Base-by-base conservation (phyloP, 2,329 filamentous ascomycete genomes). In the Pseudocercospora pini-densiflorae region DNA sequence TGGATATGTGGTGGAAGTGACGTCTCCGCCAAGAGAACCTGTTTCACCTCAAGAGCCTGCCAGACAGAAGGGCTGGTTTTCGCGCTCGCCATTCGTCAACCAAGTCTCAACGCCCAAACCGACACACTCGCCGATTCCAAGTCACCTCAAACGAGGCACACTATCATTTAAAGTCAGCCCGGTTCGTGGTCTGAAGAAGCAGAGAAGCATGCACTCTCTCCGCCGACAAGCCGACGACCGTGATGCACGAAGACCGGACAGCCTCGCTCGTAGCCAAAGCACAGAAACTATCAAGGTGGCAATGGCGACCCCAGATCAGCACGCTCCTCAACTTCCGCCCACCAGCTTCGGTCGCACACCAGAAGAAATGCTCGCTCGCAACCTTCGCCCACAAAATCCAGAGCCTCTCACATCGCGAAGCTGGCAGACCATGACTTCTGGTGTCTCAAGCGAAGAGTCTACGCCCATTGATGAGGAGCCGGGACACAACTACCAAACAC, bases 211-310 rank as follows among this genome's bases (percentile, higher is more conserved):
- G 65, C 72, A 74, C 64, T 75, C 76, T 14, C 75, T 77, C 21
- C 73, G 75, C 10, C 69, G 72, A 2, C 71, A 75, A 55, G 73
- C 73, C 24, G 53, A 40, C 8, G 65, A 66, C 33, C 66, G 66
- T 36, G 66, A 58, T 8, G 53, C 23, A 16, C 64, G 61, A 40
- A 61, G 66, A 47, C 63, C 68, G 12, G 68, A 70, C 9, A 43
- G 33, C 7, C 51, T 66, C 36, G 73, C 64, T 51, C 68, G 79
- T 24, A 77, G 69, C 31, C 77, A 71, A 14, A 81, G 79, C 63
- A 77, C 77, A 36, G 81, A 83, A 61, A 83, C 81, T 0, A 82
- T 83, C 43, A 78, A 81, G 61, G 79, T 82, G 23, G 53, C 70
- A 10, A 70, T 72, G 70, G 67, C 65, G 23, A 70, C 69, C 3